Evolutionary conservation across 2,329 filamentous ascomycete species (phyloP), one percentile per base, ranked within the genome.

Genomic region (Colletotrichum lentis): DNA sequence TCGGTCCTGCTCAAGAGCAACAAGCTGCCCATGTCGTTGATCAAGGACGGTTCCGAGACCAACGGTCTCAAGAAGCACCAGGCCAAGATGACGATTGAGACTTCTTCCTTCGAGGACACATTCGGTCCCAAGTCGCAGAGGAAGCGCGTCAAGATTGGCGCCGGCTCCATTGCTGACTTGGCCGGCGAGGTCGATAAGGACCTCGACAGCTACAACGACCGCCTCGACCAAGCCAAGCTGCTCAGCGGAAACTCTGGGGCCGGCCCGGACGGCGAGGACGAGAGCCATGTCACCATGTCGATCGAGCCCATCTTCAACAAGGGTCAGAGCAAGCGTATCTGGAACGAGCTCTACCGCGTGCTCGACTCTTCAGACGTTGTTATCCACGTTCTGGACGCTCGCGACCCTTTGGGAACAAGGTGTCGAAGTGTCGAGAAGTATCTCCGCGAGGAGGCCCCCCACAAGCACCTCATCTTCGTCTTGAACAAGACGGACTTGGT

Each of bases 321-420:
- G 81, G 96, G 96, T 20, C 94, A 97, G 79, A 95, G 91, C 76
- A 97, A 97, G 81, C 87, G 96, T 72, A 97, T 97, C 73, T 97
- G 93, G 94, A 98, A 98, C 80, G 95, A 99, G 78, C 82, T 98
- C 8, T 90, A 96, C 85, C 96, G 97, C 81, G 94, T 96, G 74
- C 96, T 97, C 70, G 95, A 97, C 80, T 96, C 93, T 3, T 96
- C 92, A 11, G 96, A 99, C 79, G 95, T 99, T 43, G 89, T 99
- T 53, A 91, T 99, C n/a, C 96, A 97, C 75, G 92, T 97, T 16
- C 82, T 97, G 1, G 95, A 97, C 79, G 94, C 94, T 47, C 86
- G 94, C 80, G 94, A 97, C 79, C 94, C 94, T 3, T 81, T 95
- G 12, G 96, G 96, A 41, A 98, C 96, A 18, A 87, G 96, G 63